phyloP scores from a whole-genome alignment of 768 basidiomycete species.

The Boletus eberwhitei region DNA sequence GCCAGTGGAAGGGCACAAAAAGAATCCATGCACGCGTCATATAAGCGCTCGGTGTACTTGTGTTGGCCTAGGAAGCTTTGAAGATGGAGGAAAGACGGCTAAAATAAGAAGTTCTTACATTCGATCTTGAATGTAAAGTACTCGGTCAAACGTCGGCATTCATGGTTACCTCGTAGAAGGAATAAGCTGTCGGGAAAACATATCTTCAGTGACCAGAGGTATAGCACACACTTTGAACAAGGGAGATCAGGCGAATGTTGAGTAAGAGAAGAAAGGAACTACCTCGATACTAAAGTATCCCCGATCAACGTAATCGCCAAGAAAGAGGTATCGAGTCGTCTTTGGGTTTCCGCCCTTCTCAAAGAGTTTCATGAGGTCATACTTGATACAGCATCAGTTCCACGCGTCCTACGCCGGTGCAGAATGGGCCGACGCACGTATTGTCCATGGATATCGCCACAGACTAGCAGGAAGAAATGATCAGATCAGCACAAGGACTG shows the following conservation, averaged over 20 bases:
- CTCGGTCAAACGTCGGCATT: constrained; percentile 63
- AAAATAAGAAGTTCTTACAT: constrained; percentile 21
- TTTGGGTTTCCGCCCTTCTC: constrained; percentile 75
- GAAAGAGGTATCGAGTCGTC: constrained; percentile 69
- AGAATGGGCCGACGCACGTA: constrained; percentile 22
- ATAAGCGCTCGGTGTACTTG: constrained; percentile 73
- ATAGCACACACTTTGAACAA: constrained; percentile 47
- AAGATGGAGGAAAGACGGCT: constrained; percentile 2
- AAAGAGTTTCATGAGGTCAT: constrained; percentile 77
- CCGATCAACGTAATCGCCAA: constrained; percentile 74
- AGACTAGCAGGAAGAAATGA: constrained; percentile 8
- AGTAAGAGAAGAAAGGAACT: constrained; percentile 9
- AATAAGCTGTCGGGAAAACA: constrained; percentile 60
- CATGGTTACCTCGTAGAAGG: constrained; percentile 62
- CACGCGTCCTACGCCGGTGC: background rate
- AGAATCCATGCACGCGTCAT: constrained; percentile 70
- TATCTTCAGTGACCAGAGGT: constrained; percentile 62
- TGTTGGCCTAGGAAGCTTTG: constrained; percentile 49
- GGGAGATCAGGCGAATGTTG: constrained; percentile 1
- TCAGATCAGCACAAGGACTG: constrained; percentile 1
- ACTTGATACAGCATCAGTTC: constrained; percentile 38
- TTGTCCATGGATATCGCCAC: constrained; percentile 23
- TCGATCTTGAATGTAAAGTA: constrained; percentile 63
- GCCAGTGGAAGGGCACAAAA: constrained; percentile 72
- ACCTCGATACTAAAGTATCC: constrained; percentile 78